Evolutionary conservation across 2,329 filamentous ascomycete species (phyloP).

Genomic region (Colletotrichum neosansevieriae): DNA sequence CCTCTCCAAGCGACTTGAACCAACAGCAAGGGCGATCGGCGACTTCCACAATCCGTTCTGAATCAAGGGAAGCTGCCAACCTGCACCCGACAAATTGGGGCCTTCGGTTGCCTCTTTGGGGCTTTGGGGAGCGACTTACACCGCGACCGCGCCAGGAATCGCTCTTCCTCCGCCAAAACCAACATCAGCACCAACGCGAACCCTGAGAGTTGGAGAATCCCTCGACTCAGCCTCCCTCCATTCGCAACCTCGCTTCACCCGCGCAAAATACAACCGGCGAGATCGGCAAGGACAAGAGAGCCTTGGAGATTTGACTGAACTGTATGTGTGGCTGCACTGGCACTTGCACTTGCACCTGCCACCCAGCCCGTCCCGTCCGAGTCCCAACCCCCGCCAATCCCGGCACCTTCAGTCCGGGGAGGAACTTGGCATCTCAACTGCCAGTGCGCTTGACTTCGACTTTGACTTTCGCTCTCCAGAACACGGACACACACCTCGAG

Average conservation of each 20-base stretch:
- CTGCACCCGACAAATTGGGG: conserved; percentile 16
- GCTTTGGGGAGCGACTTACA: conserved; percentile 30
- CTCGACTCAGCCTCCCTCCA: conserved; percentile 30
- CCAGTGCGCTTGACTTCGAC: conserved; percentile 2
- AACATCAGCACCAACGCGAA: too few species aligned
- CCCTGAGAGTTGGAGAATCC: neutral
- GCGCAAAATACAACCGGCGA: conserved; percentile 1
- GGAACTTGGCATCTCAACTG: conserved; percentile 26
- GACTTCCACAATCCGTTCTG: neutral
- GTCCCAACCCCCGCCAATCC: conserved; percentile 39
- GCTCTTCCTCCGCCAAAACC: too few species aligned
- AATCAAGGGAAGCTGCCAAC: neutral
- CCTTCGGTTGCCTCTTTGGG: conserved; percentile 5
- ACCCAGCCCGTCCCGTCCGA: conserved; percentile 9
- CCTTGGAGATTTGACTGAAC: conserved; percentile 6
- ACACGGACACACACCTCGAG: neutral
- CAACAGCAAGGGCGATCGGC: neutral
- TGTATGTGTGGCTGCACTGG: neutral
- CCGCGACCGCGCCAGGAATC: neutral
- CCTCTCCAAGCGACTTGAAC: neutral
- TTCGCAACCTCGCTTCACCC: neutral
- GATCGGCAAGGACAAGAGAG: neutral
- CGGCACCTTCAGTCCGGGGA: conserved; percentile 40
- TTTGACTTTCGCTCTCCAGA: neutral
- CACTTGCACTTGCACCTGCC: conserved; percentile 17